phyloP scores from a whole-genome alignment of 306 rosid genomes.

The Styphnolobium japonicum region DNA sequence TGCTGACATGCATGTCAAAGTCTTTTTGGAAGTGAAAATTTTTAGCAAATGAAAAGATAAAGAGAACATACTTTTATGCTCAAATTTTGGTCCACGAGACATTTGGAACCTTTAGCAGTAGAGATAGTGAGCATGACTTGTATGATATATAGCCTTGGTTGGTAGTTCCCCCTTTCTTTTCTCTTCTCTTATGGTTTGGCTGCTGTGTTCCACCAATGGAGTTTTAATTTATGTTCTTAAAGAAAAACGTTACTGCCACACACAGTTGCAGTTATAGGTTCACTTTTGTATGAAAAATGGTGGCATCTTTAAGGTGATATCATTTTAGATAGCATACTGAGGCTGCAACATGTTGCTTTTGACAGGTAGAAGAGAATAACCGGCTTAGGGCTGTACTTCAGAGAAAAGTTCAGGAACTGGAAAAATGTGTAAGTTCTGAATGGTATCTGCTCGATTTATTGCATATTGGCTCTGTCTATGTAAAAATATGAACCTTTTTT shows the following conservation, averaged over 20 bases:
- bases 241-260: neutral
- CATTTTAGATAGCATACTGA: conserved; percentile 17
- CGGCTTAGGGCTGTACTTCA: conserved; percentile 70
- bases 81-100: neutral
- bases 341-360: conserved; percentile 26
- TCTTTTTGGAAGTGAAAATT: too few species aligned
- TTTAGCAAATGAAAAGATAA: neutral
- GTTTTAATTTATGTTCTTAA: neutral
- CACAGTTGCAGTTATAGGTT: conserved; percentile 2
- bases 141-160: neutral
- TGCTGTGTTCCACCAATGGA: neutral
- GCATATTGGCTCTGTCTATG: neutral
- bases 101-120: conserved; percentile 13
- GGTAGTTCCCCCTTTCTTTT: neutral
- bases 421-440: conserved; percentile 60
- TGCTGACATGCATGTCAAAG: neutral
- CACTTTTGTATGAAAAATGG: neutral
- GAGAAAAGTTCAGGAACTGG: conserved; percentile 53
- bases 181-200: neutral
- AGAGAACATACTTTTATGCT: neutral
- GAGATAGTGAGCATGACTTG: neutral
- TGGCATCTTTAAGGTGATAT: conserved; percentile 3
- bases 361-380: conserved; percentile 76
- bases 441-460: neutral
- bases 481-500: neutral